Base-by-base conservation (phyloP, 2,329 filamentous ascomycete species). In the Ascochyta viciae-villosae region DNA sequence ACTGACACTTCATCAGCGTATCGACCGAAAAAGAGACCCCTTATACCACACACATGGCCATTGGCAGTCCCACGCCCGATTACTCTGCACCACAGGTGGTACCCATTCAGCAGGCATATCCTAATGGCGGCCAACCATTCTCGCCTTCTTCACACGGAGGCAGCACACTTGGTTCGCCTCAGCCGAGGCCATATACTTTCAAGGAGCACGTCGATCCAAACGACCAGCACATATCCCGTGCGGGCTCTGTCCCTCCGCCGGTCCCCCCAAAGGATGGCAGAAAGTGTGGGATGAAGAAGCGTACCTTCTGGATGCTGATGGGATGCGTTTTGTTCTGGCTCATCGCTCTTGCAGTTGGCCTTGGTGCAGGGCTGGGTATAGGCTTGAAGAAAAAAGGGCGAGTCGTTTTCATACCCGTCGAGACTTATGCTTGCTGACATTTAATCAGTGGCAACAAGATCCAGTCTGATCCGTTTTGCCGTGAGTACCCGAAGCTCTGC, bases 291-390 rank as follows among this genome's bases (percentile, higher is more conserved):
- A 61, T 69, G 63, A 70, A 62, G 49, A 71, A 60, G 33, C 61
- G 66, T 1, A 56, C 51, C 0, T 70, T 70, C 19, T 64, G 59
- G 35, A 66, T 72, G 22, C 54, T 71, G 6, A 15, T 68, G 7
- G 54, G 52, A 10, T 61, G 60, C 16, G 42, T 74, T 9, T 7
- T 76, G 3, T 48, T 74, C 33, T 60, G 68, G 37, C 57, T 73
- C 0, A 52, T 78, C 33, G 70, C 66, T 5, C 60, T 78, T 9
- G 76, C 63, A 1, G 67, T 76, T 7, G 76, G 71, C 5, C 62
- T 78, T 7, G 75, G 74, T 31, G 69, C 73, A 12, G 76, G 76
- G 4, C 59, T 78, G 13, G 74, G 71, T 2, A 38, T 71, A 26
- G 66, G 67, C 12, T 31, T 65, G 16, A 72, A 68, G 26, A 72